A percentile compares a stretch with the other conserved stretches of the same genome.
phyloP scores from a whole-genome alignment of 2,329 filamentous ascomycete genomes.

The Penicillium capsulatum region DNA sequence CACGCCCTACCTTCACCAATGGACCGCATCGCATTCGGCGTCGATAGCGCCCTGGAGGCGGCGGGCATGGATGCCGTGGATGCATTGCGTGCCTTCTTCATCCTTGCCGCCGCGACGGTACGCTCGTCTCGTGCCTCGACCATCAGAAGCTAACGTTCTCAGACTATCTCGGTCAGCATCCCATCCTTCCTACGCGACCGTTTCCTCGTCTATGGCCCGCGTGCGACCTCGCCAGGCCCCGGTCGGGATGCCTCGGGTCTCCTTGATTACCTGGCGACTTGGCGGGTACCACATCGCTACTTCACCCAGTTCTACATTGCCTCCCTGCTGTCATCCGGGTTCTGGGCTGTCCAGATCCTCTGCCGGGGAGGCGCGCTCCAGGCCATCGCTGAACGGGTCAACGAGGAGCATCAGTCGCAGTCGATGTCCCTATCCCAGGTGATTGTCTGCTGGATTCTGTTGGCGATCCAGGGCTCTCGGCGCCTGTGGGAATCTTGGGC shows the following conservation, averaged over 20 bases:
- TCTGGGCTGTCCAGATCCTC: conserved; percentile 68
- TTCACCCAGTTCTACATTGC: conserved; percentile 83
- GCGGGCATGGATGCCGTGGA: conserved; percentile 31
- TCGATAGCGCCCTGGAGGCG: conserved; percentile 14
- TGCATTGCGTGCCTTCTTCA: conserved; percentile 35
- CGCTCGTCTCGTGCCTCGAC: background rate
- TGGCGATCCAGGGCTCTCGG: conserved; percentile 69
- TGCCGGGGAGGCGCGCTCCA: conserved; percentile 53
- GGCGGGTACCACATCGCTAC: conserved; percentile 78
- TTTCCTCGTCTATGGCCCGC: conserved; percentile 59
- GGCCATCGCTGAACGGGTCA: conserved; percentile 44
- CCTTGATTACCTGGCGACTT: conserved; percentile 50
- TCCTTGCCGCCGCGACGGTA: conserved; percentile 39
- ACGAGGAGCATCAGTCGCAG: conserved; percentile 28
- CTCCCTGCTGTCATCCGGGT: conserved; percentile 64
- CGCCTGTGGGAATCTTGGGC: conserved; percentile 70
- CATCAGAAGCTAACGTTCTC: conserved; percentile 1
- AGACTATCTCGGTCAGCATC: conserved; percentile 50
- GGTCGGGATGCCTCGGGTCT: conserved; percentile 18
- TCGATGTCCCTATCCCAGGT: conserved; percentile 62
- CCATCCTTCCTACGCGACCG: conserved; percentile 51
- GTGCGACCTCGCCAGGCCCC: conserved; percentile 34
- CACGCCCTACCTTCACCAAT: conserved; percentile 5
- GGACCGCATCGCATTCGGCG: conserved; percentile 1
- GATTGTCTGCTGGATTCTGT: conserved; percentile 63